Evolutionary conservation across 1,139 yeast species (phyloP), one percentile per base, ranked within the genome.

Genomic region (Nakaseomyces glabratus): DNA sequence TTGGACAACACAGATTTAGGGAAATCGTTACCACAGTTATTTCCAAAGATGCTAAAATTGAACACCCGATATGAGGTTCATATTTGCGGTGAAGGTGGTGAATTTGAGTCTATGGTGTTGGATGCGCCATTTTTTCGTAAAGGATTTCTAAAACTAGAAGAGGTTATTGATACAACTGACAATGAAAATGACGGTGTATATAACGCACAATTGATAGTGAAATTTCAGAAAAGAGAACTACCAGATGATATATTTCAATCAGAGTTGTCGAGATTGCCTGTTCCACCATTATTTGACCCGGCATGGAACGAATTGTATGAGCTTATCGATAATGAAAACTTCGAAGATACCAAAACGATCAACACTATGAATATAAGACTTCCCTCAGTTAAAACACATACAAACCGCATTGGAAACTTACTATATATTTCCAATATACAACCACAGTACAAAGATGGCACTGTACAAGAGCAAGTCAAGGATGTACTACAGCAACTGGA

Each of bases 61-160:
- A 81, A 88, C 51, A 46, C 56, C 8, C 61, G 63, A 59, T 88
- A 74, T 56, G 93, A 88, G 2, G 82, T 88, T 7, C 96, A 90
- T 56, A 75, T 90, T 0, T 90, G 98, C 62, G 98, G 98, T 6
- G 98, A 90, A 63, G 98, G 98, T 14, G 98, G 98, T 1, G 98
- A 90, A 57, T 90, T 86, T 56, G 98, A 90, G 55, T 80, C 95
- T 0, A 63, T 88, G 46, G 97, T 90, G 2, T 65, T 90, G 20
- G 96, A 90, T 57, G 82, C 93, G 2, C 93, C 95, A 0, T 76
- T 82, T 41, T 90, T 90, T 60, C 63, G 61, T 24, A 73, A 74
- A 34, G 61, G 61, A 3, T 65, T 61, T 39, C 57, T 88, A 32
- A 63, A 61, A 12, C 60, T 82, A 13, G 59, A 55, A 0, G 51